A percentile compares a stretch with the other conserved stretches of the same genome.
Conservation (phyloP, 1,139 yeast genomes). For the Pichiaceae sp. region DNA sequence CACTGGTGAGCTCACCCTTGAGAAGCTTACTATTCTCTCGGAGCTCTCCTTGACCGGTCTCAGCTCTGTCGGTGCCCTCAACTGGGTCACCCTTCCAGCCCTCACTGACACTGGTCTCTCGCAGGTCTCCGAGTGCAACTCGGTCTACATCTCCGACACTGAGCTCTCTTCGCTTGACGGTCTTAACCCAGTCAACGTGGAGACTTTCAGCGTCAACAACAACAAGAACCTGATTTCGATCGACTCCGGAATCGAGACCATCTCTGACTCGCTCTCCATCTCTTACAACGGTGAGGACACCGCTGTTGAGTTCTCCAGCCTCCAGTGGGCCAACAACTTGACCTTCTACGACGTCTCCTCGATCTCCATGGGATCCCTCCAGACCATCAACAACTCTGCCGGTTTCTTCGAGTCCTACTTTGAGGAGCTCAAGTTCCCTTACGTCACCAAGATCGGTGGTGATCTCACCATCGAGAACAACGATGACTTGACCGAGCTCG, state of each 20-base stretch:
- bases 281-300: slow-evolving; percentile 78
- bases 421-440: slow-evolving; percentile 46
- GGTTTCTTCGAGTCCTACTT: slow-evolving; percentile 64
- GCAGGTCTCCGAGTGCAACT: slow-evolving; percentile 69
- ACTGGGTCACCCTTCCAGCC: slow-evolving; percentile 80
- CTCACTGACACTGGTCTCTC: slow-evolving; percentile 61
- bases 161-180: slow-evolving; percentile 72
- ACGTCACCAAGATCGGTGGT: slow-evolving; percentile 63
- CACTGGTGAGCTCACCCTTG: slow-evolving; percentile 58
- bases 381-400: slow-evolving; percentile 68
- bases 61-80: slow-evolving; percentile 70
- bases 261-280: slow-evolving; percentile 66
- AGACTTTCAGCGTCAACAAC: slow-evolving; percentile 83
- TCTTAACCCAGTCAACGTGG: slow-evolving; percentile 64
- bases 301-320: slow-evolving; percentile 57
- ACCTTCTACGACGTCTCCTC: slow-evolving; percentile 74
- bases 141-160: slow-evolving; percentile 79
- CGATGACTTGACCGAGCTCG: slow-evolving; percentile 58
- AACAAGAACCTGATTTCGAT: slow-evolving; percentile 61
- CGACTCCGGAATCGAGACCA: slow-evolving; percentile 66
- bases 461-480: slow-evolving; percentile 72
- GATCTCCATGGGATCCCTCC: slow-evolving; percentile 60
- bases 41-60: slow-evolving; percentile 71
- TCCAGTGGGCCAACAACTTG: slow-evolving; percentile 78
- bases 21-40: slow-evolving; percentile 58